Evolutionary conservation across 805 yeast species (phyloP).

Genomic region (Pichia gijzeniarum): DNA sequence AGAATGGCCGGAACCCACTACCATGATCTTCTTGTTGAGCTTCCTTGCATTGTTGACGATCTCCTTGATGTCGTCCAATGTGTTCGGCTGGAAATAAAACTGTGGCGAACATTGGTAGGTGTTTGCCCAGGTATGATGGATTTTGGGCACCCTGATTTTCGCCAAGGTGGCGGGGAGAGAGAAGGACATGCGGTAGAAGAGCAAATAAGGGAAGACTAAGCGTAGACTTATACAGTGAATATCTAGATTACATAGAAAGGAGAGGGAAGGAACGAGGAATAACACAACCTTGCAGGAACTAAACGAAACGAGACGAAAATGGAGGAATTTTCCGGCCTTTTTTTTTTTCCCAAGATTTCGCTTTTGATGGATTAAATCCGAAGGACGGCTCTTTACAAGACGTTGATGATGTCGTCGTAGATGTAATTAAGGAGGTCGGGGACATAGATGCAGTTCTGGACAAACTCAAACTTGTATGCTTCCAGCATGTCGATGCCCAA

Average conservation of each 20-base stretch:
- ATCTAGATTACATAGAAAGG: background rate
- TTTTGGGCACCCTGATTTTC: slow-evolving; percentile 31
- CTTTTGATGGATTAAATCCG: too few species aligned
- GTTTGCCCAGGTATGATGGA: slow-evolving; percentile 83
- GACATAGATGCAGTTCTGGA: slow-evolving; percentile 29
- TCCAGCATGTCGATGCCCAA: slow-evolving; percentile 30
- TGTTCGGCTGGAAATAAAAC: slow-evolving; percentile 70
- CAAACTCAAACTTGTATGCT: slow-evolving; percentile 27
- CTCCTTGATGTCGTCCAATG: slow-evolving; percentile 58
- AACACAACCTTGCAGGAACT: background rate
- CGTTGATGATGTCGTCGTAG: slow-evolving; percentile 16
- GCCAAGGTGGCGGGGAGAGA: slow-evolving; percentile 23
- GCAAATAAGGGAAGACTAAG: background rate
- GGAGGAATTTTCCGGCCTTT: background rate
- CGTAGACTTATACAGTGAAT: too few species aligned
- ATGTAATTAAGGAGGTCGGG: slow-evolving; percentile 30
- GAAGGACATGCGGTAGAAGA: slow-evolving; percentile 7
- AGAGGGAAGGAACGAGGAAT: background rate
- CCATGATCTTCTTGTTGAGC: slow-evolving; percentile 59
- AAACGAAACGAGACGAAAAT: background rate
- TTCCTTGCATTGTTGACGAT: slow-evolving; percentile 62
- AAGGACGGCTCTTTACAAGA: background rate
- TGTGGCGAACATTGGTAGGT: slow-evolving; percentile 76
- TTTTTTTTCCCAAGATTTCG: background rate
- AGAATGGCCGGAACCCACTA: slow-evolving; percentile 92